Base-by-base conservation (phyloP, 164 flowering plant species). In the Kingdonia uniflora region DNA sequence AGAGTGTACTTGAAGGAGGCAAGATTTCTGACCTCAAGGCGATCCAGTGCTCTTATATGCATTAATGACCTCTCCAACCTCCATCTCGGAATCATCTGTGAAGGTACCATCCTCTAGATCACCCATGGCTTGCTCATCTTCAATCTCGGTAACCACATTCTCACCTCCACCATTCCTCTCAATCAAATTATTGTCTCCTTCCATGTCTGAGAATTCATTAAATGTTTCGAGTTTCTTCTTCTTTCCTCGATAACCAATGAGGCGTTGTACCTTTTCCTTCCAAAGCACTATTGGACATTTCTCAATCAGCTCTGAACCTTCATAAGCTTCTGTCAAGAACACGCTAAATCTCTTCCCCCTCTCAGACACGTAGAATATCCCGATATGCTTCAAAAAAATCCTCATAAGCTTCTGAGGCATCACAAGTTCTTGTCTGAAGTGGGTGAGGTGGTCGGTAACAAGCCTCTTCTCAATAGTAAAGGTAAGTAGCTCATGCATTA, bases 381-480 rank as follows among this genome's bases (percentile, higher is more conserved):
- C 95, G 65, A 76, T 75, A 71, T 87, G 96, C 76, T 87, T 91
- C 63, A 91, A 45, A 50, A 91, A 69, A 55, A 91, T 69, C 65
- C 95, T 79, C 95, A 91, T 87, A 60, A 91, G 64, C 72, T 84
- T 87, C 60, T 87, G 96, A 17, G 96, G 95, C 90, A 91, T 83
- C 19, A 77, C 76, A 44, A 87, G 68, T 57, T 91, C 98, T 20
- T 68, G 55, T 14, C 96, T 67, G 55, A 81, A 87, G 57, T 91
- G 98, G 0, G 96, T 85, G 14, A 91, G 79, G 52, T 81, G 83
- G 67, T 91, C 98, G 33, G 92, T 85, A 3, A 84, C 86, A 58
- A 91, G 65, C 67, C 86, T 73, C 72, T 85, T 91, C 71, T 87
- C 92, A 47, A 78, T 53, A 6, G 86, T 87, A 65, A 91, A 91